These are phyloP conservation scores for Pseudohalonectria lignicola DNA, from an alignment of 2,329 filamentous ascomycete species.

Conservation along the genomic window DNA sequence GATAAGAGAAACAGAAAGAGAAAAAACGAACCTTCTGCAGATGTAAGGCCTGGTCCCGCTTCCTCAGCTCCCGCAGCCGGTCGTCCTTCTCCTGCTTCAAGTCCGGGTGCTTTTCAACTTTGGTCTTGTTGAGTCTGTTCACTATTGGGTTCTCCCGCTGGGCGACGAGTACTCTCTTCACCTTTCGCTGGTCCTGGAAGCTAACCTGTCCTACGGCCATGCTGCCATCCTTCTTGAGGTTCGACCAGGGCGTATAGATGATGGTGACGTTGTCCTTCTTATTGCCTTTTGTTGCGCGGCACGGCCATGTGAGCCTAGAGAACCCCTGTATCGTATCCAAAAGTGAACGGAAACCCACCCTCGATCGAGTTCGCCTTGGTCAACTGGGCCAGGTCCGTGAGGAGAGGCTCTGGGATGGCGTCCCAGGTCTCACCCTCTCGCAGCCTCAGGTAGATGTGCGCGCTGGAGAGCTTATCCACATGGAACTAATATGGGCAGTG, in stretches of 20 bases:
- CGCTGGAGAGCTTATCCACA: slow-evolving; percentile 92
- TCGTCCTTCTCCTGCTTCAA: slow-evolving; percentile 74
- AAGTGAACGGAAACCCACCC: slow-evolving; percentile 38
- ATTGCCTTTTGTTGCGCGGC: too few relatives aligned
- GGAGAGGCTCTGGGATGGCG: slow-evolving; percentile 57
- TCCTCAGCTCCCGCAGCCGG: slow-evolving; percentile 57
- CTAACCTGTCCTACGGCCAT: slow-evolving; percentile 94
- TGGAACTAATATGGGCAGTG: slow-evolving; percentile 55
- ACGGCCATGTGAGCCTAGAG: not conserved
- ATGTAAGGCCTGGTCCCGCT: slow-evolving; percentile 53
- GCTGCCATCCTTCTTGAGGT: slow-evolving; percentile 86
- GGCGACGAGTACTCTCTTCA: slow-evolving; percentile 71
- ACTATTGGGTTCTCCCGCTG: slow-evolving; percentile 81
- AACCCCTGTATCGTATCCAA: slow-evolving; percentile 7
- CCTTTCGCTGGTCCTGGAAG: slow-evolving; percentile 81
- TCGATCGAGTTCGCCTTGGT: slow-evolving; percentile 99
- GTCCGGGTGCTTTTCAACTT: slow-evolving; percentile 78
- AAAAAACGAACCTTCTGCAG: slow-evolving; percentile 51
- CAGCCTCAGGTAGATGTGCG: slow-evolving; percentile 90
- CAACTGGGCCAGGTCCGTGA: slow-evolving; percentile 87
- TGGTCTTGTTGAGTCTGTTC: slow-evolving; percentile 98
- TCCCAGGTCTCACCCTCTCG: slow-evolving; percentile 76
- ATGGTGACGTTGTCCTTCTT: slow-evolving; percentile 97
- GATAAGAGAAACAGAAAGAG: slow-evolving; percentile 1
- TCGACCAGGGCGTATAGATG: slow-evolving; percentile 95